Percentiles rank a stretch among this genome's conserved stretches.
Evolutionary conservation across 768 basidiomycete species (phyloP).

Genomic region (Boletus speciosus): DNA sequence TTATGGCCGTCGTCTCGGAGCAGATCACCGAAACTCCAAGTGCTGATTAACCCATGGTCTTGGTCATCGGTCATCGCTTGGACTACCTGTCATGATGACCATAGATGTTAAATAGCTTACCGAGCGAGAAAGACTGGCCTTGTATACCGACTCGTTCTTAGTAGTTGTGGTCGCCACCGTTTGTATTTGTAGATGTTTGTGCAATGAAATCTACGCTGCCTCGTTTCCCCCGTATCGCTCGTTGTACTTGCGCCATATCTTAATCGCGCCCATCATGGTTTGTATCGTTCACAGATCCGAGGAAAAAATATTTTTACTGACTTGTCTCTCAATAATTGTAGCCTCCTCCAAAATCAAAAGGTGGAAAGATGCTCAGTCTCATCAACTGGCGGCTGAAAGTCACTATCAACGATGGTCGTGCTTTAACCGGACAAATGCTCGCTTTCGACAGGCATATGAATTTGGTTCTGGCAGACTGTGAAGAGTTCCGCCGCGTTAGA

Average conservation of each 20-base stretch:
- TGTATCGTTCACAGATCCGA: constrained; percentile 21
- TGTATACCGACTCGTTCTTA: no score
- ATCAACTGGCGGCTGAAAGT: constrained; percentile 98
- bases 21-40: neutral
- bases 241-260: constrained; percentile 18
- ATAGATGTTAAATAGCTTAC: neutral
- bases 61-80: neutral
- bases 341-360: constrained; percentile 96
- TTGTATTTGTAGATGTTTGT: constrained; percentile 37
- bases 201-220: constrained; percentile 6
- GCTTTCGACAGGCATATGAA: constrained; percentile 99
- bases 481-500: constrained; percentile 91
- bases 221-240: constrained; percentile 25
- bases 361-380: constrained; percentile 96
- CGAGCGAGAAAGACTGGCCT: neutral
- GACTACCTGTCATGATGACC: neutral
- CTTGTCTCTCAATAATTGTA: constrained; percentile 26
- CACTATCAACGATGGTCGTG: constrained; percentile 95
- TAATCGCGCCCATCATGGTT: constrained; percentile 58
- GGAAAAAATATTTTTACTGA: constrained; percentile 5
- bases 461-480: constrained; percentile 95
- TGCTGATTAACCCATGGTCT: neutral
- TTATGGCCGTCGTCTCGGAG: neutral
- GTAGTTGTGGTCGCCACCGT: neutral
- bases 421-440: constrained; percentile 96